These are phyloP conservation scores for Elymus sibiricus DNA, from an alignment of 176 grass and related monocot species.

Conservation along the genomic window DNA sequence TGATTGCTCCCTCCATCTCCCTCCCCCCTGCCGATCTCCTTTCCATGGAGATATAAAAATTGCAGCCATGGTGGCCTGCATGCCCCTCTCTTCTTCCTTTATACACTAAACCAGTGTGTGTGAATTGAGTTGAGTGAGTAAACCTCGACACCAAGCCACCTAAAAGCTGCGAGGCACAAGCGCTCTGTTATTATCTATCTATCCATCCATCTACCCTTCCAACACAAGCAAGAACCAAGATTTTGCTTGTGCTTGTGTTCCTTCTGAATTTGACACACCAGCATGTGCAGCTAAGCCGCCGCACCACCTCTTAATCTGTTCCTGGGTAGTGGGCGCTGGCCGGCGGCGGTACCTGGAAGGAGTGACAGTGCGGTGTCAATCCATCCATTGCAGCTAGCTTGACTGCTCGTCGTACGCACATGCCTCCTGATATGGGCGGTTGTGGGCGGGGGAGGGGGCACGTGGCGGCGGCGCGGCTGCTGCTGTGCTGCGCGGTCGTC, in stretches of 20 bases:
- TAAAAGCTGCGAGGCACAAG: constrained; percentile 26
- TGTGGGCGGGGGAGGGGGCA: neutral
- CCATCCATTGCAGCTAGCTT: neutral
- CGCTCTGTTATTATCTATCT: neutral
- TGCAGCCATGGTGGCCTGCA: neutral
- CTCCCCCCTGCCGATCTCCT: neutral
- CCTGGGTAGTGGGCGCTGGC: too few species aligned
- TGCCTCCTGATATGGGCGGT: constrained; percentile 22
- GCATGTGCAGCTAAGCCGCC: constrained; percentile 16
- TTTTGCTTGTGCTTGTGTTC: constrained; percentile 11
- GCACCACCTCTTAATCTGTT: neutral
- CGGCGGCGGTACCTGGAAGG: too few species aligned
- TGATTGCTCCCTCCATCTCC: neutral
- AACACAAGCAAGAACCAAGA: constrained; percentile 47
- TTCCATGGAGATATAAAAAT: constrained; percentile 31
- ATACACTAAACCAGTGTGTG: constrained; percentile 34
- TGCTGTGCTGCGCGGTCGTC: constrained; percentile 31
- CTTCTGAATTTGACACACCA: constrained; percentile 6
- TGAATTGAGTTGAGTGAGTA: constrained; percentile 6
- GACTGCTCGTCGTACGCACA: neutral
- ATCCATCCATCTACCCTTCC: constrained; percentile 26
- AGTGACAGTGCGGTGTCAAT: neutral
- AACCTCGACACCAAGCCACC: constrained; percentile 37
- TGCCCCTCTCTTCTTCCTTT: neutral
- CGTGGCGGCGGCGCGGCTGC: neutral